Conservation (phyloP, 805 yeast species). For the Yarrowia phangngaensis region DNA sequence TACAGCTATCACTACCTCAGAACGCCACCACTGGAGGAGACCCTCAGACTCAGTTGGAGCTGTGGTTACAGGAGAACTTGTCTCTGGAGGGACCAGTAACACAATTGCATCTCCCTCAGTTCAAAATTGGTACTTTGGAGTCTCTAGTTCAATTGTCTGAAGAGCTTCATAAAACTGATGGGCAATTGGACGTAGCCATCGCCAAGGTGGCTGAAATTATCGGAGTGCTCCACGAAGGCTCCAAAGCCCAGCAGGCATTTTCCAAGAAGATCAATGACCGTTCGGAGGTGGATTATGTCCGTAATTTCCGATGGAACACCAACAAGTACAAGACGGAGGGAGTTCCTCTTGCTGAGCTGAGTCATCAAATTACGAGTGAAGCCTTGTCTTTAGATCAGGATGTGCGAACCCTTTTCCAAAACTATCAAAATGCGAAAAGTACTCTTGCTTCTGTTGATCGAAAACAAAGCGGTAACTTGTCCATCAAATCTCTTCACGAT, state of each 20-base stretch:
- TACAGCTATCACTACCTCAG: slow-evolving; percentile 53
- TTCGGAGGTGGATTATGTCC: slow-evolving; percentile 58
- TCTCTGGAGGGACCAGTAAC: slow-evolving; percentile 43
- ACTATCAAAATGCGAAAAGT: slow-evolving; percentile 77
- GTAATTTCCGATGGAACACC: slow-evolving; percentile 80
- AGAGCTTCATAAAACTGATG: slow-evolving; percentile 77
- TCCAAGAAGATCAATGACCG: slow-evolving; percentile 52
- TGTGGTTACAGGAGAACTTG: slow-evolving; percentile 37
- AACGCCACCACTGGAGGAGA: slow-evolving; percentile 43
- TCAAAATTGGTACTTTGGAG: slow-evolving; percentile 93
- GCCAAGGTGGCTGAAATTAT: slow-evolving; percentile 75
- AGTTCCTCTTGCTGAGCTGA: slow-evolving; percentile 72
- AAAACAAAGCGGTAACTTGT: slow-evolving; percentile 87
- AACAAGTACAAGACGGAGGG: slow-evolving; percentile 75
- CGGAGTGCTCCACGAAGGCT: slow-evolving; percentile 46
- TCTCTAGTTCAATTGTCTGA: slow-evolving; percentile 86
- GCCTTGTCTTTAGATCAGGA: slow-evolving; percentile 81
- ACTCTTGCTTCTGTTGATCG: slow-evolving; percentile 84
- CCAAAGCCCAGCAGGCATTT: slow-evolving; percentile 44
- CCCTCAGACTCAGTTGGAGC: slow-evolving; percentile 41
- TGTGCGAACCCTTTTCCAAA: slow-evolving; percentile 67
- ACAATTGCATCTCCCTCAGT: slow-evolving; percentile 66
- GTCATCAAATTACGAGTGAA: slow-evolving; percentile 66
- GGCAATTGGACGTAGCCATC: slow-evolving; percentile 66
- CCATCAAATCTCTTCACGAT: slow-evolving; percentile 86